Conservation (phyloP, 371 early-diverging fungal genomes). For the Cokeromyces recurvatus region DNA sequence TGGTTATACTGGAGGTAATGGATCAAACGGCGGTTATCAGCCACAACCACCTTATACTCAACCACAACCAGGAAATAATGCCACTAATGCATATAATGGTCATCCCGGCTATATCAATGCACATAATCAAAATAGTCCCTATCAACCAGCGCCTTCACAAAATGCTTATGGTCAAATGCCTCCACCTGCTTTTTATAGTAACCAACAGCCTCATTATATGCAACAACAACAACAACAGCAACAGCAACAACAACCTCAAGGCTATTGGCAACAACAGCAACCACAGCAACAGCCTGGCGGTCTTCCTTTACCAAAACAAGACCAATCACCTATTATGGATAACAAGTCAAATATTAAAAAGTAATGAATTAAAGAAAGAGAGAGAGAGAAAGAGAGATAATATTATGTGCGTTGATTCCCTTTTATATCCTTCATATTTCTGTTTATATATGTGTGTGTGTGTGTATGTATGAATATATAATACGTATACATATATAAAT, state of each 20-base stretch:
- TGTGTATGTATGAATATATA: no score
- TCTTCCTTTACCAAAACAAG: slow-evolving; percentile 16
- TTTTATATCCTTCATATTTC: no score
- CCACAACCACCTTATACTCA: slow-evolving; percentile 9
- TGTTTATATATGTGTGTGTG: no score
- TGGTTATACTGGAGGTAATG: slow-evolving; percentile 6
- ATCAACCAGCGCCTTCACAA: slow-evolving; percentile 5
- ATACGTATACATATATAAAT: no score
- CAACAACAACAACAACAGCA: slow-evolving; percentile 16
- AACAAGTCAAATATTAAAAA: slow-evolving; percentile 25
- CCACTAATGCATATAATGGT: slow-evolving; percentile 8
- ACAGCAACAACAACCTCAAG: slow-evolving; percentile 15
- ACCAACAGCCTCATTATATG: slow-evolving; percentile 38
- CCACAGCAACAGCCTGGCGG: not conserved
- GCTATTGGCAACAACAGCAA: slow-evolving; percentile 36
- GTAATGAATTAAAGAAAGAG: no score
- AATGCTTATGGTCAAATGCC: slow-evolving; percentile 19
- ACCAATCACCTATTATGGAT: slow-evolving; percentile 18
- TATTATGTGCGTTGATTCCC: no score
- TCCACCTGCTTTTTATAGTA: slow-evolving; percentile 31
- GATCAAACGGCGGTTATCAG: slow-evolving; percentile 6
- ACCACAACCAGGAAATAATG: slow-evolving; percentile 1
- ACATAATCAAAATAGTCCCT: slow-evolving; percentile 4
- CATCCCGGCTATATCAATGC: slow-evolving; percentile 24
- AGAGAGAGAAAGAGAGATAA: no score